Base-by-base conservation (phyloP, 2,329 filamentous ascomycete genomes). In the Cladosporium sp. region DNA sequence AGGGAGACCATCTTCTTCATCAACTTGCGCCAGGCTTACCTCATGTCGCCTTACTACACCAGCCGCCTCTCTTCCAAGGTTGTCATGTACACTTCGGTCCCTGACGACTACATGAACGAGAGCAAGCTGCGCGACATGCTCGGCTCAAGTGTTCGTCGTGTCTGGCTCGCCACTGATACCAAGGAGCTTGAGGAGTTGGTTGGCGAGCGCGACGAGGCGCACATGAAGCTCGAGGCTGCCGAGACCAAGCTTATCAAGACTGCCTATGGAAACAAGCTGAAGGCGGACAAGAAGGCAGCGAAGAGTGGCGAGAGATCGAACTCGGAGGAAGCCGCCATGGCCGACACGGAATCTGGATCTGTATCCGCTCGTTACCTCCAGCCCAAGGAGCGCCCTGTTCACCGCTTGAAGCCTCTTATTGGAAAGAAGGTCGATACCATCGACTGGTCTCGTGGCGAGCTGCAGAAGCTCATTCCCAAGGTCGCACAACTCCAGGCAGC, bases 371-470 rank as follows among this genome's bases (percentile, higher is more conserved):
- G 88, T 69, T 96, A 91, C 88, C 81, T 97, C 46, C 84, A 88
- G 18, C 80, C 83, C 11, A 89, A 91, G 77, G 85, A 92, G 71
- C 86, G 93, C 52, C 93, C 93, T 1, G 88, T 89, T 1, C 93
- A 97, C 75, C 87, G 87, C 37, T 80, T 89, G 64, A 91, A 90
- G 75, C 83, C 84, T 7, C 83, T 91, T 56, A 85, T 93, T 70
- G 91, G 93, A 70, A 89, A 92, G 75, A 95, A 96, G 77, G 93
- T 97, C 18, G 95, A 99, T 79, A 95, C 93, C 0, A 97, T 99
- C 77, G 88, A 94, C 68, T 97, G 91, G 90, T 91, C 88, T 69
- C 90, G 95, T 61, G 82, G 84, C 1, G 90, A 96, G 77, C 86
- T 97, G 62, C 86, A 89, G 69, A 88, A 88, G 58, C 85, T 96